These are phyloP conservation scores for Paraphaeosphaeria sporulosa DNA, from an alignment of 2,329 filamentous ascomycete species.

Conservation along the genomic window DNA sequence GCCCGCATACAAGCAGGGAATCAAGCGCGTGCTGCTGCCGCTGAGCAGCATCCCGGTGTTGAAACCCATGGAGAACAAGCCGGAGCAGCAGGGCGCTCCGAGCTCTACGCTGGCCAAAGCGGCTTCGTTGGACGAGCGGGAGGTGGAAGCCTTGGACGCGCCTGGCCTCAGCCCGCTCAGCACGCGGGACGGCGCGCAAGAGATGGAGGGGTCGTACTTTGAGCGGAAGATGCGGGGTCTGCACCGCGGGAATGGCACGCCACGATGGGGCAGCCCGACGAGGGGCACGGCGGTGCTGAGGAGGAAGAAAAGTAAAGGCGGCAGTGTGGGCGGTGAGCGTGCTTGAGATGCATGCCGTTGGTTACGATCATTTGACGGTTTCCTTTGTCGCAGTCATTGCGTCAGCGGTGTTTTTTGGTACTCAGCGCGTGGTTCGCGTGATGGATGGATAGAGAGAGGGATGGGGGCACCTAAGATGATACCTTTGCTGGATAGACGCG, in stretches of 20 bases:
- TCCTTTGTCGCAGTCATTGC: neutral
- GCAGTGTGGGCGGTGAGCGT: neutral
- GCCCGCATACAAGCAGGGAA: constrained; percentile 19
- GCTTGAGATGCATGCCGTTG: neutral
- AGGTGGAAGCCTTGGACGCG: constrained; percentile 12
- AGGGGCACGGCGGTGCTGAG: constrained; percentile 40
- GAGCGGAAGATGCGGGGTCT: constrained; percentile 8
- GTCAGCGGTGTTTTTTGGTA: neutral
- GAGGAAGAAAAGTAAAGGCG: constrained; percentile 18
- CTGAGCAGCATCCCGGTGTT: constrained; percentile 8
- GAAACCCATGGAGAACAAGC: constrained; percentile 16
- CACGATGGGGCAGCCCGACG: constrained; percentile 21
- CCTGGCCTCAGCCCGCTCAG: constrained; percentile 15
- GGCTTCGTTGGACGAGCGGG: constrained; percentile 24
- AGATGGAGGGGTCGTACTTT: constrained; percentile 19
- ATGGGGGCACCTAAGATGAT: neutral
- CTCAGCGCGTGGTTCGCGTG: too few species aligned
- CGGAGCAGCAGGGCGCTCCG: constrained; percentile 13
- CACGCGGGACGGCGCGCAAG: constrained; percentile 11
- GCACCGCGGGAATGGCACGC: neutral
- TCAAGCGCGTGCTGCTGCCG: constrained; percentile 15
- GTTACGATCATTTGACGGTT: neutral
- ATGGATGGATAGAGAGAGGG: too few species aligned
- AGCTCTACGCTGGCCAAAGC: neutral
- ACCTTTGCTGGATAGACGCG: neutral